Evolutionary conservation across 306 rosid genomes (phyloP).

Genomic region (Castanea sativa): DNA sequence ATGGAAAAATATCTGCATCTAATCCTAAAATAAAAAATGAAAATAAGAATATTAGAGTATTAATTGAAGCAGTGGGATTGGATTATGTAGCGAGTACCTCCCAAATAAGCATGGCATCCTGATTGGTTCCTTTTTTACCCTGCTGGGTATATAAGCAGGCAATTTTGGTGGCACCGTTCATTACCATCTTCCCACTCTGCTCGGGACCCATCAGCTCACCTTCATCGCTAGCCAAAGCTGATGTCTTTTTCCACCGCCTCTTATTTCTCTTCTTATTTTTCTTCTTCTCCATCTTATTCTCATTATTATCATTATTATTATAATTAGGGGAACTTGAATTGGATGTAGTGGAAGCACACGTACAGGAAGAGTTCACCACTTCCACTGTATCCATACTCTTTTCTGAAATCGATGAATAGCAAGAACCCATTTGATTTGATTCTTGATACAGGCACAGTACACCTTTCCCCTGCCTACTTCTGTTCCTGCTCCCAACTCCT

Average conservation of each 20-base stretch:
- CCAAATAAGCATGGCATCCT: conserved; percentile 57
- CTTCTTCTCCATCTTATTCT: neutral
- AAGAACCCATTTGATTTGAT: conserved; percentile 26
- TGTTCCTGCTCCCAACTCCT: neutral
- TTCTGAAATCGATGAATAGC: conserved; percentile 11
- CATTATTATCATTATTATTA: conserved; percentile 2
- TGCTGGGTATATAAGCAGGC: conserved; percentile 55
- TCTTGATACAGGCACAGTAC: too few relatives aligned
- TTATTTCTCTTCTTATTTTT: too few relatives aligned
- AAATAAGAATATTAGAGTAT: neutral
- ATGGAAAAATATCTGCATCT: too few relatives aligned
- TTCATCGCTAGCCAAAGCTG: conserved; percentile 7
- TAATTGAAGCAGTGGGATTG: neutral
- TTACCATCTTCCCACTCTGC: conserved; percentile 24
- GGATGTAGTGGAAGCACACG: neutral
- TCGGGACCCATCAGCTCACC: conserved; percentile 22
- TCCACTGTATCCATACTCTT: neutral
- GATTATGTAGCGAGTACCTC: conserved; percentile 23
- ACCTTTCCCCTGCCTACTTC: neutral
- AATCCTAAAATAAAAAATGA: too few relatives aligned
- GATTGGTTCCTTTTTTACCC: conserved; percentile 59
- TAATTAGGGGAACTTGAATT: neutral
- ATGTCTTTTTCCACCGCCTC: conserved; percentile 21
- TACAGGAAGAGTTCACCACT: neutral
- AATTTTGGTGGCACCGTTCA: conserved; percentile 32